Conservation (phyloP, 768 basidiomycete genomes). For the Trametes cingulata region DNA sequence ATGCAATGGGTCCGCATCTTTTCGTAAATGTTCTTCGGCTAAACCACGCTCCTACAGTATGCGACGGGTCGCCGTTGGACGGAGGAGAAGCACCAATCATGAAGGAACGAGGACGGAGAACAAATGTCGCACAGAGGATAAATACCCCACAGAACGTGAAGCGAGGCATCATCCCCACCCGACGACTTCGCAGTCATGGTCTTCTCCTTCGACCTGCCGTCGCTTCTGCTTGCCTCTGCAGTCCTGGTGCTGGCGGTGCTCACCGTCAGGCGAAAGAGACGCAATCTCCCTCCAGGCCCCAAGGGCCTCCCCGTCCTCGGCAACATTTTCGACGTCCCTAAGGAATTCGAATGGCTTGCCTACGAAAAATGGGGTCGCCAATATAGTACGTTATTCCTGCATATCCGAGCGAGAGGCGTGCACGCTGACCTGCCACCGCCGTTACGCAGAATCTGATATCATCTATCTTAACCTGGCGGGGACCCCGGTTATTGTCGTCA, state of each 20-base stretch:
- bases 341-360: constrained; percentile 23
- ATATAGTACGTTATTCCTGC: constrained; percentile 9
- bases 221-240: constrained; percentile 3
- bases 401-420: neutral
- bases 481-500: constrained; percentile 29
- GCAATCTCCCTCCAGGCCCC: constrained; percentile 28
- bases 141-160: constrained; percentile 11
- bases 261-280: constrained; percentile 7
- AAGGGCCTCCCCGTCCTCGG: constrained; percentile 28
- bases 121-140: constrained; percentile 9
- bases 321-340: constrained; percentile 28
- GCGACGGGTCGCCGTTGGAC: constrained; percentile 10
- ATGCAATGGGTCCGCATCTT: constrained; percentile 12
- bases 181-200: constrained; percentile 1
- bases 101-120: constrained; percentile 11
- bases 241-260: constrained; percentile 11
- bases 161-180: neutral
- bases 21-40: constrained; percentile 20
- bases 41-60: constrained; percentile 18
- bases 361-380: constrained; percentile 23
- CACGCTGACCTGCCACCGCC: neutral
- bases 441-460: constrained; percentile 26
- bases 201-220: neutral
- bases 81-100: constrained; percentile 15
- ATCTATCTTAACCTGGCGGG: constrained; percentile 29